Evolutionary conservation across 1,284 basidiomycete species (phyloP), one percentile per base, ranked within the genome.

Genomic region (Hymenochaete sp.): DNA sequence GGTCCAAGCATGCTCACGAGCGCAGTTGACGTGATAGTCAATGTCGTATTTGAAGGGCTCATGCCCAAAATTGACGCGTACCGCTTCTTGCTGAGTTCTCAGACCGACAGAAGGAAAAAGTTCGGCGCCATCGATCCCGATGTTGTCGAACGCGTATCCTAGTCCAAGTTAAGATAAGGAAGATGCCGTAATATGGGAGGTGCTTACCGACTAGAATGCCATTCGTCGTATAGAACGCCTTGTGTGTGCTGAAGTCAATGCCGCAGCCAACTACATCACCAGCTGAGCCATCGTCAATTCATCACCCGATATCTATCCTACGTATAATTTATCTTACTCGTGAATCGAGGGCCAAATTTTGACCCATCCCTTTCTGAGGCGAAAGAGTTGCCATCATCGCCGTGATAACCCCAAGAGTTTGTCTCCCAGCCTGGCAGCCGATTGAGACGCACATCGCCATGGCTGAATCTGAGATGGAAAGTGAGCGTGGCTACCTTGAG

Each of bases 381-480:
- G 63, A 88, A 91, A 2, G 79, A 72, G 53, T 72, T 75, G 4
- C 93, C 93, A 58, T 92, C 91, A 59, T 95, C 91, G n/a, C 85
- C 89, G 59, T 93, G 88, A 63, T 91, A 97, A 31, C 90, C 92
- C 82, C 87, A 95, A n/a, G 87, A 91, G 45, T 80, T 75, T 51
- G 71, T 67, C 59, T 93, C 91, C 88, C 89, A 93, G 3, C 92
- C 92, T 11, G 92, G 90, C 27, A 93, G 72, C 43, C 90, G 78
- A 21, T 74, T 73, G 42, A 87, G 64, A 56, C 77, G 76, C 36
- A 82, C 79, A 22, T 75, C 60, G 4, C 59, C 56, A 11, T 61
- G 60, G 21, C 71, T 71, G 55, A 77, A 74, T 0, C 71, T 71
- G 41, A 31, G n/a, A 38, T 25, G 25, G 66, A 27, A 60, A 65